Base-by-base conservation (phyloP, 2,329 filamentous ascomycete genomes). In the Balansia obtecta region DNA sequence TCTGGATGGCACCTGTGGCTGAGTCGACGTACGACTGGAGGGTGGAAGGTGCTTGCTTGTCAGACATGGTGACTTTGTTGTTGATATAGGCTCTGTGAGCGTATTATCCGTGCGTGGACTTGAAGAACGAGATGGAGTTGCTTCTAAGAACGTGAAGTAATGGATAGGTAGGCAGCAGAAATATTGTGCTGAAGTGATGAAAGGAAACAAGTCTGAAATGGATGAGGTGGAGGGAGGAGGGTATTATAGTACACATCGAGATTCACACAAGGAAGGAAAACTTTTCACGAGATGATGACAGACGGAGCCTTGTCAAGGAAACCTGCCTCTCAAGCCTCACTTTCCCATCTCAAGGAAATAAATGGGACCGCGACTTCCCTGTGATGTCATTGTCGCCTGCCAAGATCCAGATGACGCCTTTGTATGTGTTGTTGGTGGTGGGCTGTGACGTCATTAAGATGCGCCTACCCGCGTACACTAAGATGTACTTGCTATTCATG, bases 1-100 rank as follows among this genome's bases (percentile, higher is more conserved):
- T 84, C 69, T 95, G 88, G 48, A 83, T 78, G 50, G 82, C 73
- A 57, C 86, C 87, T 38, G 81, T 76, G 60, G 85, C 86, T 13
- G 78, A 77, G 75, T 90, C 84, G 59, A 87, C 63, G 70, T 83
- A 83, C 51, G 86, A 85, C 75, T 91, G 79, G 62, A 90, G 76
- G 56, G 89, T 93, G 55, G 88, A 94, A 58, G 84, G 57, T 46
- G 56, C 50, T 40, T 50, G 51, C 51, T 63, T 60, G 56, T 63
- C 62, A 55, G 61, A 55, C 62, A 67, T 63, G 39, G 37, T 51
- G 46, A 16, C 15, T 44, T 16, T 15, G 16, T 16, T 15, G 16
- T 39, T 30, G 34, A 15, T 33, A 38, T 22, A 27, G 10, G 37
- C 27, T 27, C 27, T 27, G 27, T 27, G 27, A 27, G 27, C 7